Evolutionary conservation across 202 grass and related monocot genomes (phyloP).

Genomic region (Setaria viridis): DNA sequence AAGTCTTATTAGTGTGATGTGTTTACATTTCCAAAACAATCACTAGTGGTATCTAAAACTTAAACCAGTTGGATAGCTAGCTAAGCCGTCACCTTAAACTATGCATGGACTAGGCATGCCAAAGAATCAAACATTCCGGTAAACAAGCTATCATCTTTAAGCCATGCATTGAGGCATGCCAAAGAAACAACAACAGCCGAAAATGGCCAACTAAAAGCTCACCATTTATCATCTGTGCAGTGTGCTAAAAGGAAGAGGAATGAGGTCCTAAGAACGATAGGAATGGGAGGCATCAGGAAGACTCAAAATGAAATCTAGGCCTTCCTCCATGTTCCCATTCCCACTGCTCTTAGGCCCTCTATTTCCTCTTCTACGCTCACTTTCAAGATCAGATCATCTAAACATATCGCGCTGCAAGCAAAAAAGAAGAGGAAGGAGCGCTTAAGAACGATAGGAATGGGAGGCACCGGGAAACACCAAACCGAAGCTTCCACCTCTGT

Average conservation of each 20-base stretch:
- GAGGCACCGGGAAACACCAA: constrained; percentile 42
- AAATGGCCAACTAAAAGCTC: background rate
- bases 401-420: background rate
- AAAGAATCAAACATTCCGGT: background rate
- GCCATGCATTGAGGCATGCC: no score
- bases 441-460: constrained; percentile 47
- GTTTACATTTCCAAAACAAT: background rate
- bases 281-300: constrained; percentile 47
- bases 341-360: constrained; percentile 20
- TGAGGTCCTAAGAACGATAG: constrained; percentile 24
- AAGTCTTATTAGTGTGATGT: background rate
- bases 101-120: background rate
- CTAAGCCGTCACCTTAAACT: no score
- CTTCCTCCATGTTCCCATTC: constrained; percentile 25
- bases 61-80: no score
- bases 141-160: no score
- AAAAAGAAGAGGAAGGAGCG: constrained; percentile 42
- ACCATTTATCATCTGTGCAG: background rate
- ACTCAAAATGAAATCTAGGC: background rate
- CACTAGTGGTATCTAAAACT: background rate
- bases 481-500: background rate
- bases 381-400: background rate
- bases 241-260: constrained; percentile 8
- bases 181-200: no score
- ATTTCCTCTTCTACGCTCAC: constrained; percentile 19